Base-by-base conservation (phyloP, 805 yeast genomes). In the Lachancea quebecensis region DNA sequence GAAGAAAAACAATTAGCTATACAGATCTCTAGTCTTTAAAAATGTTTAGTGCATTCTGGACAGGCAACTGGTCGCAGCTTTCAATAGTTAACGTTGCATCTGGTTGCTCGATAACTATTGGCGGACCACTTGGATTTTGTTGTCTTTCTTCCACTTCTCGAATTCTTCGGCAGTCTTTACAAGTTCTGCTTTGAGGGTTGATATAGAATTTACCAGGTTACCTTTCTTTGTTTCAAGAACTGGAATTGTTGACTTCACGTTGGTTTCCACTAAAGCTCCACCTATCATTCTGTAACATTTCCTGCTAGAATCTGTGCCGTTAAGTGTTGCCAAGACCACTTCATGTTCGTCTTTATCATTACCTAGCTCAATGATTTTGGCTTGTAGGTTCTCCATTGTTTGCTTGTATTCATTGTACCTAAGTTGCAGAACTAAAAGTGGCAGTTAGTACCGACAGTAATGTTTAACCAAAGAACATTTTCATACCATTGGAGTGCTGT, bases 211-310 rank as follows among this genome's bases (percentile, higher is more conserved):
- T 8, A 35, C 39, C 45, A 75, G 65, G 42, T 82, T 83, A 9
- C 64, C 62, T 17, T 71, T 57, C 53, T 85, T 88, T 21, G 76
- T 70, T 42, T 74, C 71, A 44, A 88, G 66, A 10, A 81, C 71
- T 10, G 81, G 82, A 3, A 74, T 65, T 3, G 90, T 93, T 35
- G 85, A 88, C n/a, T 74, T 81, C 4, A 88, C 93, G 3, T 81
- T 74, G 52, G 85, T 82, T 58, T 89, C 95, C 14, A 90, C 85
- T 29, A 91, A 72, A 3, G 90, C 95, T 9, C 96, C 95, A 21
- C 96, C 97, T 29, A 91, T 77, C 96, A 93, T 88, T 57, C 95
- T 79, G 67, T 80, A 89, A 58, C 97, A 88, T 59, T 82, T 81
- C 49, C 99, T 77, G 38, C 74, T 79, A n/a, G 51, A 38, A 18